Conservation (phyloP, 179 eudicot genomes). For the Actinidia chinensis region DNA sequence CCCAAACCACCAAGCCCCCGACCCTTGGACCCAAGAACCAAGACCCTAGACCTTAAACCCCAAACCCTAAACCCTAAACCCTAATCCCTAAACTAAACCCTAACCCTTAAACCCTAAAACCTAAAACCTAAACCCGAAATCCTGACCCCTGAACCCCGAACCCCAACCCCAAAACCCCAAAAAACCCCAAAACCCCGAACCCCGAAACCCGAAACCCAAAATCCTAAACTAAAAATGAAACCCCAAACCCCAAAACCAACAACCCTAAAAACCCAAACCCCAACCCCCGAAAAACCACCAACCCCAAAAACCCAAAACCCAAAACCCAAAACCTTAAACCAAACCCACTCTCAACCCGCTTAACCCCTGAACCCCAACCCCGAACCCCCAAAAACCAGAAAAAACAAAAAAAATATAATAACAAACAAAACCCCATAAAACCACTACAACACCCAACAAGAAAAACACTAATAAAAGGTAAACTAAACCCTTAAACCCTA, state of each 20-base stretch:
- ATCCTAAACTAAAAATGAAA: too few species aligned
- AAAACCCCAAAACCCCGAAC: too few species aligned
- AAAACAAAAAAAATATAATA: too few species aligned
- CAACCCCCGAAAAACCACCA: too few species aligned
- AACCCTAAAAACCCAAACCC: not conserved
- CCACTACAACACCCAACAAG: too few species aligned
- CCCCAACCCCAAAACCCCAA: constrained; percentile 29
- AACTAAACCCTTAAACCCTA: constrained; percentile 17
- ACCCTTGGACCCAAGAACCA: not conserved
- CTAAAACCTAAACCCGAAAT: constrained; percentile 17
- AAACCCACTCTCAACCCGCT: too few species aligned
- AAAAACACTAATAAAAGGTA: too few species aligned
- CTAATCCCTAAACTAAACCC: not conserved
- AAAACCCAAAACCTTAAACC: constrained; percentile 18
- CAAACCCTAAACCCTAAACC: constrained; percentile 1
- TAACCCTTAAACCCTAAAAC: not conserved
- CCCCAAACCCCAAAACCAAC: constrained; percentile 22
- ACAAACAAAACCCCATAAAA: too few species aligned
- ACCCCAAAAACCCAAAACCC: constrained; percentile 32
- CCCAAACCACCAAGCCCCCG: constrained; percentile 21
- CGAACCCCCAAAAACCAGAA: too few species aligned
- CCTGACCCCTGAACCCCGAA: constrained; percentile 28
- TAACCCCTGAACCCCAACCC: not conserved
- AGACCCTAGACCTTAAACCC: not conserved
- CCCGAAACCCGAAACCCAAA: not conserved